Base-by-base conservation (phyloP, 495 filamentous ascomycete genomes). In the Hypoxylon fuscum region DNA sequence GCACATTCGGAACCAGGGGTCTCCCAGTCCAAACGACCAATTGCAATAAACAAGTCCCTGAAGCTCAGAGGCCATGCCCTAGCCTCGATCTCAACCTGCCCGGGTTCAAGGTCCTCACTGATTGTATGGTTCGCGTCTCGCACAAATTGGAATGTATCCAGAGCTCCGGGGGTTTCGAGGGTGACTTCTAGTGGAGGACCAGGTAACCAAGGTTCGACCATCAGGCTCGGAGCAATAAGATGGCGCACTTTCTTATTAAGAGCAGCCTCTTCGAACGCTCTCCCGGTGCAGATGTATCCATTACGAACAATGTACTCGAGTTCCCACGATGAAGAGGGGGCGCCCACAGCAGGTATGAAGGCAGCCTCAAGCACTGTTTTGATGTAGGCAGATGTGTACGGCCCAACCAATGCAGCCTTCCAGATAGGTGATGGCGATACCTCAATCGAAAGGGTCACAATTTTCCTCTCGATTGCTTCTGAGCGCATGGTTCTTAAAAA, bases 1-100 rank as follows among this genome's bases (percentile, higher is more conserved):
- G 68, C 48, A 22, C 56, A 72, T 5, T 75, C 74, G 18, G 9
- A 12, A 6, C 61, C 67, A 0, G 70, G 3, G 1, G 12, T 22
- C 2, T 42, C 23, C 0, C n/a, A 27, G 1, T 17, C 31, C 8
- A 70, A 10, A 22, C 41, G 38, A 1, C 58, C 69, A 7, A 72
- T 31, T 2, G 57, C 52, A 10, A 72, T 42, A 6, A 62, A 41
- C 22, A 52, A 38, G 38, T 68, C 59, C 2, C 37, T 35, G 37
- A 72, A 63, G 12, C 32, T 51, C 0, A 63, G 2, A 9, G 35
- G 44, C 2, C 8, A 27, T 0, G 43, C 43, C n/a, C 32, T 57
- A 6, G 55, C n/a, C 10, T 57, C 20, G 15, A 46, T 23, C 12
- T 76, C 74, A 9, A 76, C 48, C 18, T 37, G 41, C n/a, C 14